Percentiles rank a stretch among this genome's conserved stretches.
Evolutionary conservation across 176 grass and related monocot species (phyloP).

Genomic region (Oryza coarctata): DNA sequence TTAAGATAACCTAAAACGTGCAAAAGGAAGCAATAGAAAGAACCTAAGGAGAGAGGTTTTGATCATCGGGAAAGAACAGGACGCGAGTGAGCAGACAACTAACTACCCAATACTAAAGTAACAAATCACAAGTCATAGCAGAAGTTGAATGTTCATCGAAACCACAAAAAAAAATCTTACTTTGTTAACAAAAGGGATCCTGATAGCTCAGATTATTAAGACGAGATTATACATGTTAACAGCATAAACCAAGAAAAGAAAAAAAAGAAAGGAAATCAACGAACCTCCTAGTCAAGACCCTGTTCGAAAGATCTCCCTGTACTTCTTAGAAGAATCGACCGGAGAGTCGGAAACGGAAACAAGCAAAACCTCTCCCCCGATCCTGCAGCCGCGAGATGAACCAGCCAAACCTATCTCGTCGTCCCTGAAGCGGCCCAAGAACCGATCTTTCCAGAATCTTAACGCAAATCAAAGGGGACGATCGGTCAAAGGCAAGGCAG

Average conservation of each 20-base stretch:
- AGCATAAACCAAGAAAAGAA: neutral
- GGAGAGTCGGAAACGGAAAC: neutral
- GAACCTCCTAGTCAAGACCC: constrained; percentile 1
- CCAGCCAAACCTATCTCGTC: neutral
- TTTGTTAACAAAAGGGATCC: neutral
- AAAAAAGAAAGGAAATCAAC: neutral
- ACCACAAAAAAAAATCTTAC: neutral
- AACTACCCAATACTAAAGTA: neutral
- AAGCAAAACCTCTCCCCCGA: neutral
- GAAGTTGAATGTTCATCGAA: neutral
- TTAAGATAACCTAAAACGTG: constrained; percentile 16
- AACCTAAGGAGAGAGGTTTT: neutral
- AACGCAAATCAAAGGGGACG: neutral
- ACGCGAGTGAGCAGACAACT: neutral
- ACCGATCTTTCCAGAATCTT: neutral
- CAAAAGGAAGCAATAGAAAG: neutral
- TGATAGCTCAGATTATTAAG: neutral
- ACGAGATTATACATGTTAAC: neutral
- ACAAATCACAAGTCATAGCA: neutral
- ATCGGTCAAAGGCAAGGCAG: neutral
- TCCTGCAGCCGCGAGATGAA: neutral
- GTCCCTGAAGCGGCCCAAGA: constrained; percentile 6
- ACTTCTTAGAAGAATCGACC: neutral
- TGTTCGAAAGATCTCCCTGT: neutral
- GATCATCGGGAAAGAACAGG: neutral